Evolutionary conservation across 225 moss, liverwort and hornwort genomes (phyloP).

Genomic region (Anthoceros angustus): DNA sequence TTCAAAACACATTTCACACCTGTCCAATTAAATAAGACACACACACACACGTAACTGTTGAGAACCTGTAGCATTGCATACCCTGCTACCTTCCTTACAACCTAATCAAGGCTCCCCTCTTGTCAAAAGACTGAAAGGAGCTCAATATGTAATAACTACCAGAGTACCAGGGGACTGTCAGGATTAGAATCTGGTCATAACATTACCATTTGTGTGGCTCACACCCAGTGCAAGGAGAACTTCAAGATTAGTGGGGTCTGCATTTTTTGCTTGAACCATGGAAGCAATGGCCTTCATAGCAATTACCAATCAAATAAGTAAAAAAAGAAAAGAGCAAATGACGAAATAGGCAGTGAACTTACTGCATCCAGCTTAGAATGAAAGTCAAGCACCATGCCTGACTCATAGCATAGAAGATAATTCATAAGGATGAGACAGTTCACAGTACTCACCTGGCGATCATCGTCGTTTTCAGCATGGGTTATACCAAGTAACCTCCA

Average conservation of each 20-base stretch:
- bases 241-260: slow-evolving; percentile 85
- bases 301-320: slow-evolving; percentile 7
- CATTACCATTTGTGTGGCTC: slow-evolving; percentile 75
- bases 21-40: background rate
- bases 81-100: too few relatives aligned
- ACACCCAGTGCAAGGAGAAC: slow-evolving; percentile 91
- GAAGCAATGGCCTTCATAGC: slow-evolving; percentile 81
- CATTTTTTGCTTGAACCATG: slow-evolving; percentile 90
- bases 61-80: too few relatives aligned
- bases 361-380: too few relatives aligned
- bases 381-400: too few relatives aligned
- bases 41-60: too few relatives aligned
- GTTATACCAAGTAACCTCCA: slow-evolving; percentile 93
- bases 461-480: slow-evolving; percentile 96
- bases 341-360: background rate
- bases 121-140: too few relatives aligned
- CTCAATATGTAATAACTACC: too few relatives aligned
- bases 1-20: slow-evolving; percentile 13
- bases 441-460: slow-evolving; percentile 46
- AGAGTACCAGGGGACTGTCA: too few relatives aligned
- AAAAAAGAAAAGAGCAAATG: slow-evolving; percentile 8
- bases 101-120: too few relatives aligned
- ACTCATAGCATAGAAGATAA: background rate
- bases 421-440: background rate
- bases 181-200: background rate